Conservation (phyloP, 2,329 filamentous ascomycete genomes). For the Hypoxylon rubiginosum region DNA sequence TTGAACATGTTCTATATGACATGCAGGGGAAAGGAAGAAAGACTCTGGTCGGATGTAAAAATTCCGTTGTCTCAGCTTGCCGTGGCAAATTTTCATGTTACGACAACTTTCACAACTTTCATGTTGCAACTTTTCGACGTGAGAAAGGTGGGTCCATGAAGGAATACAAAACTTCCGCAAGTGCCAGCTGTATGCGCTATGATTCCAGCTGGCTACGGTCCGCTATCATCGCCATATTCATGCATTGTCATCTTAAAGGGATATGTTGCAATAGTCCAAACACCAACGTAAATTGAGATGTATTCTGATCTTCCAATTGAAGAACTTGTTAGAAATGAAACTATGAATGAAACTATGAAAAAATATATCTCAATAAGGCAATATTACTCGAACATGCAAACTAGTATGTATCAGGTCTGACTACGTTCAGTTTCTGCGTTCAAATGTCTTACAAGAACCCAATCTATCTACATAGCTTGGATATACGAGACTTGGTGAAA, state of each 20-base stretch:
- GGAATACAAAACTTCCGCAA: neutral
- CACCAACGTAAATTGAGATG: neutral
- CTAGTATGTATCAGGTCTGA: neutral
- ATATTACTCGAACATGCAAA: neutral
- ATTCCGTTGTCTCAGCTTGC: conserved; percentile 16
- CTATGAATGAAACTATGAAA: neutral
- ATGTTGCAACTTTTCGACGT: conserved; percentile 30
- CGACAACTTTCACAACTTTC: no score
- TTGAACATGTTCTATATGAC: conserved; percentile 45
- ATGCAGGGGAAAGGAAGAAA: neutral
- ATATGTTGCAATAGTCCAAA: neutral
- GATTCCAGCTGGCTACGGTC: conserved; percentile 15
- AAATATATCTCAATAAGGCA: neutral
- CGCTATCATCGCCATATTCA: neutral
- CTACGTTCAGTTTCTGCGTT: conserved; percentile 28
- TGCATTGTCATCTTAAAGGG: neutral
- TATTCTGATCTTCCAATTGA: neutral
- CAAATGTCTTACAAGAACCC: conserved; percentile 34
- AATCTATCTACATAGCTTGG: neutral
- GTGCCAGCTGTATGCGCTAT: conserved; percentile 5
- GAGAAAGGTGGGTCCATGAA: conserved; percentile 10
- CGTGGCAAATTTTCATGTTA: conserved; percentile 36
- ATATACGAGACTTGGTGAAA: conserved; percentile 33
- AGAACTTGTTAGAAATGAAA: neutral
- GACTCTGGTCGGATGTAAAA: conserved; percentile 1